These are phyloP conservation scores for Metarhizium sp. DNA, from an alignment of 2,329 filamentous ascomycete species.

Conservation along the genomic window DNA sequence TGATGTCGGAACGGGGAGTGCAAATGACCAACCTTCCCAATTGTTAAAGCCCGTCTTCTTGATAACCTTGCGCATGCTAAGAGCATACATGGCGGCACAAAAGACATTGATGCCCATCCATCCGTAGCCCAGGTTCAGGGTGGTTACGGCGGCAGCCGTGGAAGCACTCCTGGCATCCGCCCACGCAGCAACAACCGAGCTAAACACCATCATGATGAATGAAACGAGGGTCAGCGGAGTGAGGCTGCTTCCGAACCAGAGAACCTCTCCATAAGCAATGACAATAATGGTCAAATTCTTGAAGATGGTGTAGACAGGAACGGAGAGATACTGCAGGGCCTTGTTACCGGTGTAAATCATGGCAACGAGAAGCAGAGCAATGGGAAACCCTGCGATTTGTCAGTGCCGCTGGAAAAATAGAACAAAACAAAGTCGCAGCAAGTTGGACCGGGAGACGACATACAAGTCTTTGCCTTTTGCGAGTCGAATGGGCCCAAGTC, in stretches of 20 bases:
- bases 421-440: background rate
- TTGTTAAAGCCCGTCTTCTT: constrained; percentile 99
- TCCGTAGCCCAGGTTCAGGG: constrained; percentile 86
- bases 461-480: constrained; percentile 90
- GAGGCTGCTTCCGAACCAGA: constrained; percentile 94
- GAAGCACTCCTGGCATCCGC: constrained; percentile 72
- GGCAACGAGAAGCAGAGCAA: constrained; percentile 88
- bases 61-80: constrained; percentile 96
- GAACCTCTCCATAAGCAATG: constrained; percentile 94
- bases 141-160: constrained; percentile 62
- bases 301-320: constrained; percentile 99
- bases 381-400: constrained; percentile 68
- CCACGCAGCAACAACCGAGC: constrained; percentile 92
- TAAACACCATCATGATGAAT: constrained; percentile 93
- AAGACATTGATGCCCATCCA: constrained; percentile 98
- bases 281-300: constrained; percentile 99
- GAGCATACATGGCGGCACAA: constrained; percentile 80
- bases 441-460: constrained; percentile 16
- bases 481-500: constrained; percentile 74
- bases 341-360: constrained; percentile 99
- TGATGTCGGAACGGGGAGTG: background rate
- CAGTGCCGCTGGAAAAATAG: background rate
- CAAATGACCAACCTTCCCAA: constrained; percentile 75
- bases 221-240: constrained; percentile 85
- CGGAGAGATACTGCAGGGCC: constrained; percentile 90